Evolutionary conservation across 805 yeast genomes (phyloP).

Genomic region (Ogataea nakhonphanomensis): DNA sequence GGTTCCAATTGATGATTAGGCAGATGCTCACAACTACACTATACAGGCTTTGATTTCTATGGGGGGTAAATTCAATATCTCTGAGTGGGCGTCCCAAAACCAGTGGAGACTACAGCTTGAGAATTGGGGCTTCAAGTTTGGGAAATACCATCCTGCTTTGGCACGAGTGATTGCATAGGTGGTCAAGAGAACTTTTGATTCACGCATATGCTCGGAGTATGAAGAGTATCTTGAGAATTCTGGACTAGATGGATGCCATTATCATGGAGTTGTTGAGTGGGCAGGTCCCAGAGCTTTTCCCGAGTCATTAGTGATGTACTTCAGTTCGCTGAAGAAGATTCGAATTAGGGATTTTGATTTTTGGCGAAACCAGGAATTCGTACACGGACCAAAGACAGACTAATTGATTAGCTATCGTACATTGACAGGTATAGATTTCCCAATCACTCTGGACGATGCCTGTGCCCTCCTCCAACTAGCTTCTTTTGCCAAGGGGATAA

Average conservation of each 20-base stretch:
- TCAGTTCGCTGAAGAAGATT: constrained; percentile 32
- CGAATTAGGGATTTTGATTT: constrained; percentile 10
- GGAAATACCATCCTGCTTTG: constrained; percentile 53
- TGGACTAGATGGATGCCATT: constrained; percentile 32
- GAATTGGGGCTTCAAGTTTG: constrained; percentile 52
- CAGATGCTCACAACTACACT: constrained; percentile 41
- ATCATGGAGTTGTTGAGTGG: constrained; percentile 44
- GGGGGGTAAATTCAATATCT: constrained; percentile 44
- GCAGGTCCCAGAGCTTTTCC: constrained; percentile 55
- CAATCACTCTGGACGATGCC: constrained; percentile 19
- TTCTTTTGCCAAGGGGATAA: constrained; percentile 25
- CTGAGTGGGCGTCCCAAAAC: constrained; percentile 42
- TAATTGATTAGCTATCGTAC: constrained; percentile 15
- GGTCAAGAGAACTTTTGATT: constrained; percentile 40
- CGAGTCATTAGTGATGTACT: constrained; percentile 41
- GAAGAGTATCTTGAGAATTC: constrained; percentile 15
- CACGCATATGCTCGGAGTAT: constrained; percentile 32
- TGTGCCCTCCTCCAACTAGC: constrained; percentile 15
- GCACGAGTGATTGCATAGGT: constrained; percentile 47
- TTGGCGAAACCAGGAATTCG: constrained; percentile 6
- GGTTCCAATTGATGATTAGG: constrained; percentile 51
- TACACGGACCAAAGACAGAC: constrained; percentile 15
- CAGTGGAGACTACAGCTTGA: constrained; percentile 48
- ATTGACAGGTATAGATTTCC: constrained; percentile 19
- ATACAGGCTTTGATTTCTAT: constrained; percentile 46